Percentiles rank a stretch among this genome's conserved stretches.
phyloP scores from a whole-genome alignment of 768 basidiomycete genomes.

The Tulasnella sp. region DNA sequence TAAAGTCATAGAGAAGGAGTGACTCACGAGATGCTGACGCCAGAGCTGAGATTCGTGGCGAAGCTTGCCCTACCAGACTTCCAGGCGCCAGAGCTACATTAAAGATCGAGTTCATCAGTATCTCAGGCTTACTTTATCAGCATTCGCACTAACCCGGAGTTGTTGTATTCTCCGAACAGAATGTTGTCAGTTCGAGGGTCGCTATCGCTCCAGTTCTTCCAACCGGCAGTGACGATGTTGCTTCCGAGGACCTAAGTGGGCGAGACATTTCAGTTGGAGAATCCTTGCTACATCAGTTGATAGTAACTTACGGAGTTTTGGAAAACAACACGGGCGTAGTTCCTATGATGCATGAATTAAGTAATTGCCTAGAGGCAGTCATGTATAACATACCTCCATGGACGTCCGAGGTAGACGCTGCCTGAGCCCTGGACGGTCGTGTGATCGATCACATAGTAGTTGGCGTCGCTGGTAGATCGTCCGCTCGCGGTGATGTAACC shows the following conservation, averaged over 20 bases:
- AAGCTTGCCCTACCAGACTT: slow-evolving; percentile 23
- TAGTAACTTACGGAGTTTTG: slow-evolving; percentile 40
- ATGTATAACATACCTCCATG: not conserved
- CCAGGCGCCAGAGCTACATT: slow-evolving; percentile 28
- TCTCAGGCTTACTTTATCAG: not conserved
- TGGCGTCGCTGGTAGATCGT: slow-evolving; percentile 12
- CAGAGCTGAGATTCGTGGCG: slow-evolving; percentile 26
- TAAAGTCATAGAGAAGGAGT: not conserved
- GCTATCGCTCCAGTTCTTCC: slow-evolving; percentile 33
- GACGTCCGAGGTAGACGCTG: slow-evolving; percentile 25
- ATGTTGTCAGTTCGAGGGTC: slow-evolving; percentile 33
- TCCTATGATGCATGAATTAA: not conserved
- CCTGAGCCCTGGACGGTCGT: slow-evolving; percentile 8
- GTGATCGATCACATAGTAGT: slow-evolving; percentile 26
- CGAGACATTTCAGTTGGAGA: slow-evolving; percentile 27
- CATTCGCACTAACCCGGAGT: slow-evolving; percentile 21
- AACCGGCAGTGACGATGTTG: slow-evolving; percentile 34
- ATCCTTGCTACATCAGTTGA: not conserved
- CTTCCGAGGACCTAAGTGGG: slow-evolving; percentile 34
- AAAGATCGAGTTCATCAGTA: not conserved
- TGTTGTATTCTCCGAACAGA: slow-evolving; percentile 36
- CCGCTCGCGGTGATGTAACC: slow-evolving; percentile 31
- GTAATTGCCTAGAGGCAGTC: not conserved
- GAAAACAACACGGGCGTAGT: slow-evolving; percentile 42
- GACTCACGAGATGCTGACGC: slow-evolving; percentile 20